Percentiles rank a stretch among this genome's conserved stretches.
Conservation (phyloP, 2,329 filamentous ascomycete genomes). For the Paracoccidioides lutzii region DNA sequence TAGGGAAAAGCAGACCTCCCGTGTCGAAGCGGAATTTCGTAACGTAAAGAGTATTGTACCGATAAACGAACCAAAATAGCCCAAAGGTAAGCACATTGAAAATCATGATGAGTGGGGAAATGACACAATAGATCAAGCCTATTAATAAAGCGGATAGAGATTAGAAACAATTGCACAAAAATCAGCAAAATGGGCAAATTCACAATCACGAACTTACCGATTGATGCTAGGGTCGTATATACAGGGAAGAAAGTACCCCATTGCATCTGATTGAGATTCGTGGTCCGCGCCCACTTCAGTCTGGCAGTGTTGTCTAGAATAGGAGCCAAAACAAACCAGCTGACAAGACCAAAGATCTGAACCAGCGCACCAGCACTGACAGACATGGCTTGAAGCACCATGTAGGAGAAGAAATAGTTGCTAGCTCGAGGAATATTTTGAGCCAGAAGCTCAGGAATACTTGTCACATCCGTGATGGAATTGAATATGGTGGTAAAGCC, state of each 20-base stretch:
- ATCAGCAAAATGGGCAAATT: neutral
- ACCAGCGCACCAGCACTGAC: constrained; percentile 80
- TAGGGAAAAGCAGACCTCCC: constrained; percentile 79
- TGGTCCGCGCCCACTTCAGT: constrained; percentile 78
- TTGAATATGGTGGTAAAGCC: constrained; percentile 56
- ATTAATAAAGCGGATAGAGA: neutral
- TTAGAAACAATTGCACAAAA: neutral
- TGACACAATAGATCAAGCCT: constrained; percentile 70
- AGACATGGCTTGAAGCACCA: constrained; percentile 85
- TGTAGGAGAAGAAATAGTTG: constrained; percentile 98
- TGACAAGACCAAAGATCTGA: constrained; percentile 63
- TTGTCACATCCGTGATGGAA: constrained; percentile 53
- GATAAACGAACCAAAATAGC: constrained; percentile 84
- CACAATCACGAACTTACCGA: constrained; percentile 39
- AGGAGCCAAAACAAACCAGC: constrained; percentile 70
- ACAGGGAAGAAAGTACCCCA: constrained; percentile 95
- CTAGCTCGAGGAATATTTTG: constrained; percentile 69
- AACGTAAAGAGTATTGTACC: constrained; percentile 95
- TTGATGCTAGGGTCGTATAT: constrained; percentile 93
- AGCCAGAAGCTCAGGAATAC: constrained; percentile 60
- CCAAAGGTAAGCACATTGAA: constrained; percentile 90
- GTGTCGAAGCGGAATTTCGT: constrained; percentile 82
- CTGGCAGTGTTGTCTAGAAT: constrained; percentile 70
- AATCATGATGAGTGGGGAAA: constrained; percentile 78
- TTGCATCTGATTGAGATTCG: constrained; percentile 58